A percentile compares a stretch with the other conserved stretches of the same genome.
phyloP scores from a whole-genome alignment of 345 rosid species.

The Salix udensis region DNA sequence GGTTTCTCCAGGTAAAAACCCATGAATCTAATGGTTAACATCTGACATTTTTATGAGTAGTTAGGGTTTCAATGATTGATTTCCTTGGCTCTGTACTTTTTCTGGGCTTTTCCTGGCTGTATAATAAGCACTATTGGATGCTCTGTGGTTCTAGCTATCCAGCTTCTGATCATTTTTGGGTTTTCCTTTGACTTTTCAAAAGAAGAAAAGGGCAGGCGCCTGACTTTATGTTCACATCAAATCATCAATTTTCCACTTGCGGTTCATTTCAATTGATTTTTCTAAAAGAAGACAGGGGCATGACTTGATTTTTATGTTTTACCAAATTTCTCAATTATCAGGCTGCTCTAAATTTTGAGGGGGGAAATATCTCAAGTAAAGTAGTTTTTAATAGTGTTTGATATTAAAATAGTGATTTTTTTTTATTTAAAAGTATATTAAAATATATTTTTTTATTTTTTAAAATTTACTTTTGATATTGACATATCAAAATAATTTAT shows the following conservation, averaged over 20 bases:
- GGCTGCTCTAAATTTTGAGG: not conserved
- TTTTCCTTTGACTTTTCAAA: not conserved
- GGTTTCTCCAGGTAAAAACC: constrained; percentile 62
- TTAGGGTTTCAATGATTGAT: not conserved
- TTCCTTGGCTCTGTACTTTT: not conserved
- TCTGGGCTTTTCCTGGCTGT: not conserved
- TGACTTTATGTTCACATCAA: constrained; percentile 15
- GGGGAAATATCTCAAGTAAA: too few relatives aligned
- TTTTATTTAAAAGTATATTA: too few relatives aligned
- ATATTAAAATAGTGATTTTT: too few relatives aligned
- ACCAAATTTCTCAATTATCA: not conserved
- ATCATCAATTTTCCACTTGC: not conserved
- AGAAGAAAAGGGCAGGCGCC: not conserved
- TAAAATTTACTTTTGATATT: too few relatives aligned
- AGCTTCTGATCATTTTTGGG: not conserved
- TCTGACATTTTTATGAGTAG: not conserved
- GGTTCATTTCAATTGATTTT: constrained; percentile 2
- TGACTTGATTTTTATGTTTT: not conserved
- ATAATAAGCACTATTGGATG: not conserved
- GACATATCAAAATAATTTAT: too few relatives aligned
- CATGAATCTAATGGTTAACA: not conserved
- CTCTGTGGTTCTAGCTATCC: not conserved
- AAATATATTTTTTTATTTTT: too few relatives aligned
- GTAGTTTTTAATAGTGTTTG: too few relatives aligned
- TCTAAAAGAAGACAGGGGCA: not conserved